phyloP scores from a whole-genome alignment of 169 alveolate genomes.

The Amoebophrya sp. region DNA sequence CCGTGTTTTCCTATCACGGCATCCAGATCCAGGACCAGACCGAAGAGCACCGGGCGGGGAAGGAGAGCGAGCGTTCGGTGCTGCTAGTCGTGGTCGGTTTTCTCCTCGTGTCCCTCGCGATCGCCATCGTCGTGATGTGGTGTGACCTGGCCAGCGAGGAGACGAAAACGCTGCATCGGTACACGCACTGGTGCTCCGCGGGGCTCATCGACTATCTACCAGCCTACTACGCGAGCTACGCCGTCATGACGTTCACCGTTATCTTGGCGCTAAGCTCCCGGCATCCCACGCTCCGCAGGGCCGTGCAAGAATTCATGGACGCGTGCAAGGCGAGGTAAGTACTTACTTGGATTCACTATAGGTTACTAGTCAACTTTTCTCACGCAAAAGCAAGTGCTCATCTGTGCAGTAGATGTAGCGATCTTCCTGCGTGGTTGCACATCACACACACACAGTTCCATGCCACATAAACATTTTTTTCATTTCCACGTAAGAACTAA shows the following conservation, averaged over 20 bases:
- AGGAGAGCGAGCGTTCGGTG: not conserved
- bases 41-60: too few relatives aligned
- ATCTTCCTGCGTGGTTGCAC: too few relatives aligned
- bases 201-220: not conserved
- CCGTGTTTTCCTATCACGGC: not conserved
- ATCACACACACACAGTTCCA: too few relatives aligned
- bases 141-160: not conserved
- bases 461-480: too few relatives aligned
- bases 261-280: not conserved
- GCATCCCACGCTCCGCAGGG: not conserved
- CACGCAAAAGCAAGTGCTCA: too few relatives aligned
- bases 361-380: too few relatives aligned
- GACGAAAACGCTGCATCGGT: not conserved
- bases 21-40: too few relatives aligned
- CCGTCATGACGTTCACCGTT: not conserved
- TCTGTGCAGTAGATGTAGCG: too few relatives aligned
- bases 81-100: not conserved
- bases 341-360: too few relatives aligned
- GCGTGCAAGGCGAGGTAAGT: not conserved
- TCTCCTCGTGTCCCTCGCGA: not conserved
- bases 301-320: not conserved
- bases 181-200: not conserved
- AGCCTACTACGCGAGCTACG: not conserved
- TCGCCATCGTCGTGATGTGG: not conserved
- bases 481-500: too few relatives aligned